Evolutionary conservation across 345 rosid genomes (phyloP), one percentile per base, ranked within the genome.

Genomic region (Rhodamnia argentea): DNA sequence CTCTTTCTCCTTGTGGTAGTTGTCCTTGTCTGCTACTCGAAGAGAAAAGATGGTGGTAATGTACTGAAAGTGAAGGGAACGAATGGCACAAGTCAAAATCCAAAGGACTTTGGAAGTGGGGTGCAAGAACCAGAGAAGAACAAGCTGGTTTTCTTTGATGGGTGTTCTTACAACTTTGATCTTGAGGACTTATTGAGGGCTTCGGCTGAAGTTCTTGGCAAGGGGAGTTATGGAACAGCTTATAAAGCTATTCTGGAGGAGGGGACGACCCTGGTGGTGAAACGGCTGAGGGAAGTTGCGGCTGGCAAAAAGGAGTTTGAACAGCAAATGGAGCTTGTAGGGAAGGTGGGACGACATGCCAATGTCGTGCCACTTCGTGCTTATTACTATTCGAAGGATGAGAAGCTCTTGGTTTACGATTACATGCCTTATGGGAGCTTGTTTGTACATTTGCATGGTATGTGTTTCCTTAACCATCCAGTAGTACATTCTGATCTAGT

Each of bases 61-160:
- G 87, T 90, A 5, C 27, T 89, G 86, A 88, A 91, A 75, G 83
- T 56, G n/a, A 91, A 93, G 90, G 90, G 47, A 15, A 56, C 89
- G 2, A 86, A 83, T 87, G 93, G 85, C 75, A 92, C 87, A 29
- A 86, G 83, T 54, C 91, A 92, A 88, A 91, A 94, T n/a, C 62
- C 85, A 3, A 90, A 90, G 86, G 97, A 92, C 54, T 96, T 96
- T 11, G 98, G 96, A 24, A 94, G 98, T 50, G 98, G 98, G 53
- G 96, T 96, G 85, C 98, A 96, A 90, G 98, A 92, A 87, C 92
- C 98, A 2, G 98, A 96, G 91, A 96, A 95, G 91, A 96, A 96
- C 92, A 96, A 92, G 74, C 90, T 95, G 85, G 89, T 92, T 87
- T 95, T 95, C 91, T 94, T 94, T 13, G 95, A 92, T n/a, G 95